Conservation (phyloP, 768 basidiomycete species). For the Hypholoma fasciculare region DNA sequence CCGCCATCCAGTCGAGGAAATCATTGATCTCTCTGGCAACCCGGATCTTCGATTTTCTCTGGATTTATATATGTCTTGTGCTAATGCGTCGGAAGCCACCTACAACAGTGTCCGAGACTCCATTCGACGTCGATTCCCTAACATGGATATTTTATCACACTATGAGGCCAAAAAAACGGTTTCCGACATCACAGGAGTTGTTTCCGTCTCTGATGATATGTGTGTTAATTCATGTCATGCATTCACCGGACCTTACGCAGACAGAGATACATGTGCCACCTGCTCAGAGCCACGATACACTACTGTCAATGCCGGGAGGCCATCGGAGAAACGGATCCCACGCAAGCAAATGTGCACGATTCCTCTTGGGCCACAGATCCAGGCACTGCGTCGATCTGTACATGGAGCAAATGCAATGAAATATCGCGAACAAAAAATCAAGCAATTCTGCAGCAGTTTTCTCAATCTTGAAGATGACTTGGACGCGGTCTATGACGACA, state of each 20-base stretch:
- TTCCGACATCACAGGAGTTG: not conserved
- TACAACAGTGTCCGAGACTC: constrained; percentile 1
- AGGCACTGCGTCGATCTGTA: constrained; percentile 29
- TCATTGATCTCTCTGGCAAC: not conserved
- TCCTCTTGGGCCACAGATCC: constrained; percentile 42
- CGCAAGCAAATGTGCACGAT: constrained; percentile 35
- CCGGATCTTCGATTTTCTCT: constrained; percentile 6
- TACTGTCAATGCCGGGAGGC: not conserved
- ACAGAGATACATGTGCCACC: constrained; percentile 25
- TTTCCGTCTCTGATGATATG: constrained; percentile 1
- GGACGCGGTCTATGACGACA: constrained; percentile 16
- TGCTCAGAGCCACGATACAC: constrained; percentile 27
- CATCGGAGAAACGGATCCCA: constrained; percentile 21
- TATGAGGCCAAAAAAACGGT: constrained; percentile 1
- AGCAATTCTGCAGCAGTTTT: constrained; percentile 9
- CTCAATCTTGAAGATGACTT: not conserved
- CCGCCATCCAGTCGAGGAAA: not conserved
- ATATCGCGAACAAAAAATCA: constrained; percentile 22
- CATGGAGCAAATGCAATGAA: constrained; percentile 23
- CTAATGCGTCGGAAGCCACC: not conserved
- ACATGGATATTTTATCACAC: not conserved
- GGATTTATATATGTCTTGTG: constrained; percentile 7
- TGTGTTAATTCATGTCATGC: constrained; percentile 9
- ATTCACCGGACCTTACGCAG: constrained; percentile 36
- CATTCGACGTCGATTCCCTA: not conserved